Evolutionary conservation across 306 rosid species (phyloP).

Genomic region (Parietaria judaica): DNA sequence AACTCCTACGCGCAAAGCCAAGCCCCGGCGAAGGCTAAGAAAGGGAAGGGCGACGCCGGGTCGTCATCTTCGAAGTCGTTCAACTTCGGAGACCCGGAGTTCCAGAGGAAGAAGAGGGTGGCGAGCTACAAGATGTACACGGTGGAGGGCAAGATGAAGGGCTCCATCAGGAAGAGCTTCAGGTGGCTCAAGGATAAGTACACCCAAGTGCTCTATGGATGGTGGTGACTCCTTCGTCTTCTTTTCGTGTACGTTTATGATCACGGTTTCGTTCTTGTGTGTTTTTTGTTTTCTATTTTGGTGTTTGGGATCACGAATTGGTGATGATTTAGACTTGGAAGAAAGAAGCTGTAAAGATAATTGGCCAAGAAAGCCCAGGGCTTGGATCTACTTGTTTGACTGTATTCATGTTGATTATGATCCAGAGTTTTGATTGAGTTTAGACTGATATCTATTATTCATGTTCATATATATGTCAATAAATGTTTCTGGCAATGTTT

Average conservation of each 20-base stretch:
- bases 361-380: no score
- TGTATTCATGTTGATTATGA: no score
- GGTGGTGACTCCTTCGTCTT: slow-evolving; percentile 41
- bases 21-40: slow-evolving; percentile 51
- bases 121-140: slow-evolving; percentile 85
- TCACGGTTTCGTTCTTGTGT: slow-evolving; percentile 1
- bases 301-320: neutral
- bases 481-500: no score
- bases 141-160: slow-evolving; percentile 79
- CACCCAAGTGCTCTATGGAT: slow-evolving; percentile 60
- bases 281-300: neutral
- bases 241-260: neutral
- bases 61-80: slow-evolving; percentile 46
- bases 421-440: no score
- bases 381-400: no score
- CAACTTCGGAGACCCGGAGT: slow-evolving; percentile 59
- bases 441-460: no score
- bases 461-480: no score
- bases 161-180: slow-evolving; percentile 76
- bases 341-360: no score
- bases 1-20: slow-evolving; percentile 34
- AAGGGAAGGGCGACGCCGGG: slow-evolving; percentile 48
- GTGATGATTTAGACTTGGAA: neutral
- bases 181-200: slow-evolving; percentile 84
- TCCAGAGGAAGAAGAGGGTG: slow-evolving; percentile 86